Evolutionary conservation across 2,329 filamentous ascomycete genomes (phyloP).

Genomic region (Xylariaceae sp.): DNA sequence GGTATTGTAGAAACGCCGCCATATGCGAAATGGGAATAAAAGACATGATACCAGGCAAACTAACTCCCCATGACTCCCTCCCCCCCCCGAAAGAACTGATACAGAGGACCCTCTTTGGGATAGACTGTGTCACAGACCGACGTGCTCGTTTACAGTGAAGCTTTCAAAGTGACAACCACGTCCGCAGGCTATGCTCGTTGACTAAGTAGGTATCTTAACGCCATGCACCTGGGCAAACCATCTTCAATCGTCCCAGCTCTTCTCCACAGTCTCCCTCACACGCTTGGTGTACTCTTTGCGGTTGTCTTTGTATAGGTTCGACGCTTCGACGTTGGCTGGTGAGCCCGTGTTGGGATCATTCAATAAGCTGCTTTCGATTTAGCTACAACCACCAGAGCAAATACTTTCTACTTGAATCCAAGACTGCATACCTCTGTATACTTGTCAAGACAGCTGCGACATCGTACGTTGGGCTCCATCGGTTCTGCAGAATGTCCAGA

Average conservation of each 20-base stretch:
- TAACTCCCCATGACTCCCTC: too few species aligned
- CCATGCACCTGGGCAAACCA: too few species aligned
- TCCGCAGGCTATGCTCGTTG: too few species aligned
- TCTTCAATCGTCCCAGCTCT: constrained; percentile 89
- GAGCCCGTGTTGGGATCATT: constrained; percentile 99
- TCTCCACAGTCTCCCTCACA: constrained; percentile 94
- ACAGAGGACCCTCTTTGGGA: too few species aligned
- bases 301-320: constrained; percentile 98
- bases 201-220: too few species aligned
- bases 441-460: constrained; percentile 95
- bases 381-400: neutral
- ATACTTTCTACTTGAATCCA: neutral
- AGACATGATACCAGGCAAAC: too few species aligned
- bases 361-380: constrained; percentile 60
- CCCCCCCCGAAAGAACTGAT: too few species aligned
- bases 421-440: constrained; percentile 80
- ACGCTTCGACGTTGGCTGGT: constrained; percentile 95
- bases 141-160: too few species aligned
- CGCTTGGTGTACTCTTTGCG: constrained; percentile 93
- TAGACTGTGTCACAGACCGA: too few species aligned
- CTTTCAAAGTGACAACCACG: too few species aligned
- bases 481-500: constrained; percentile 92
- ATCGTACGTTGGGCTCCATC: constrained; percentile 98
- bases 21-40: too few species aligned
- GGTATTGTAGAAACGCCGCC: too few species aligned